Conservation (phyloP, 768 basidiomycete species). For the Tulasnella sp. region DNA sequence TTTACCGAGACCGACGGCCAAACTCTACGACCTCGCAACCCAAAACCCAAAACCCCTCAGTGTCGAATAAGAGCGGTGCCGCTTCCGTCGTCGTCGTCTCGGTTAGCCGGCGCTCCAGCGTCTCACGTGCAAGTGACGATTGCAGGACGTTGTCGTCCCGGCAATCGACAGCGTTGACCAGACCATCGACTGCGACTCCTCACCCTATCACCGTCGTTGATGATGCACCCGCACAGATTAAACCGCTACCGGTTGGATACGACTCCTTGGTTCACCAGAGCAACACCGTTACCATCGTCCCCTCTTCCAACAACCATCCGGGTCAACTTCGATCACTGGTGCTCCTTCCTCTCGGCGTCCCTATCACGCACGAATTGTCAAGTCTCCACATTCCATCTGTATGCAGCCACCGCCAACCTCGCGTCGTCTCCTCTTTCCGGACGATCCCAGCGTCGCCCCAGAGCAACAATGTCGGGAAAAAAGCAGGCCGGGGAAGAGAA, state of each 20-base stretch:
- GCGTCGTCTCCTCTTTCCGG: neutral
- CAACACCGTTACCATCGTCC: neutral
- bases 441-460: neutral
- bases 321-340: neutral
- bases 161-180: neutral
- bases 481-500: neutral
- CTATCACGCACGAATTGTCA: neutral
- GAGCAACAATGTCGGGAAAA: neutral
- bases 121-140: neutral
- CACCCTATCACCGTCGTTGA: neutral
- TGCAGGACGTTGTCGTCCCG: neutral
- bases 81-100: neutral
- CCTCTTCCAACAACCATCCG: neutral
- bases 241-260: neutral
- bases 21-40: neutral
- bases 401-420: neutral
- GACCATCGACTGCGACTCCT: neutral
- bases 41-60: neutral
- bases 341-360: neutral
- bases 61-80: neutral
- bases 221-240: neutral
- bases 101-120: neutral
- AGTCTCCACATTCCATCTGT: neutral
- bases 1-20: slow-evolving; percentile 34
- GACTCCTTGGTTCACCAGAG: neutral